Evolutionary conservation across 352 stramenopile species (phyloP), one percentile per base, ranked within the genome.

Genomic region (Pythium volutum): DNA sequence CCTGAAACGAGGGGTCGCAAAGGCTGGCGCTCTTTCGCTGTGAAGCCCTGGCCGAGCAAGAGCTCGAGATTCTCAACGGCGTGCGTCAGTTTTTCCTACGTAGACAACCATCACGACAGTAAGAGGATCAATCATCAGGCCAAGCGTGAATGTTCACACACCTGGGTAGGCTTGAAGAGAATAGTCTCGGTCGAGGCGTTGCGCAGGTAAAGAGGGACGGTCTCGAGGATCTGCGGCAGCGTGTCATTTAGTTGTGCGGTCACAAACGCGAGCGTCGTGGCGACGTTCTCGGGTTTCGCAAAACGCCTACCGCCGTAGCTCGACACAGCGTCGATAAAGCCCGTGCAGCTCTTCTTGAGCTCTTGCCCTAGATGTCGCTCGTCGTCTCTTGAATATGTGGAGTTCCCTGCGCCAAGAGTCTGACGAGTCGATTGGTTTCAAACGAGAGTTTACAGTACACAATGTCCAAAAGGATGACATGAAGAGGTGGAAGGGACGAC

Each of bases 131-230:
- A 12, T 33, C n/a, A n/a, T n/a, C n/a, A 62, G 14, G 20, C 11
- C 9, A 16, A 50, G 31, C 4, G 16, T n/a, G 31, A 36, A n/a
- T n/a, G n/a, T 8, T 11, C 31, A 47, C 38, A 27, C 55, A 92
- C 85, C 77, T 93, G 79, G 4, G 93, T 78, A 9, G 85, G 83
- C 62, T 89, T 90, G 64, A 93, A 92, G 49, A 95, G 66, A 29
- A 95, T 93, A 42, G 70, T 75, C 62, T 95, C 85, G 6, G 85
- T 93, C 8, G 83, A 89, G 23, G 80, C 49, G 41, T 95, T 92
- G n/a, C 76, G 74, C 39, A 95, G 67, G 49, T 95, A 95, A 25
- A 87, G 59, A 12, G 76, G 83, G 29, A 95, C 88, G 0, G 74
- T 87, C 33, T 80, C 58, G 10, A 77, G 63, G 29, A 91, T 75